Conservation (phyloP, 2,329 filamentous ascomycete genomes). For the Ophidiomyces ophidiicola region DNA sequence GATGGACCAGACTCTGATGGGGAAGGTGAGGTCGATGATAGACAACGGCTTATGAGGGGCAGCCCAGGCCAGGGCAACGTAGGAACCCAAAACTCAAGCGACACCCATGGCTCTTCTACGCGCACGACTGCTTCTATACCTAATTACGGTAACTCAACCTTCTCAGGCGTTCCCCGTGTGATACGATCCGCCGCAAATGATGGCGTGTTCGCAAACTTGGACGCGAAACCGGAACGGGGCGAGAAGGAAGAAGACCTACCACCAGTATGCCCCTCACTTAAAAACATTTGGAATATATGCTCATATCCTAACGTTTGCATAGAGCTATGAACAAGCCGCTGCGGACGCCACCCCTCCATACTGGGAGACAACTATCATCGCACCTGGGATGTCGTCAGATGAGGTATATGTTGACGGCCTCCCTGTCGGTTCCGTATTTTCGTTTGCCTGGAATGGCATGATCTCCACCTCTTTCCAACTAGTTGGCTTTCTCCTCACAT, state of each 20-base stretch:
- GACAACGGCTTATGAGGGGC: slow-evolving; percentile 72
- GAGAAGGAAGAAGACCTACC: slow-evolving; percentile 81
- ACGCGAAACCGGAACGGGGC: slow-evolving; percentile 72
- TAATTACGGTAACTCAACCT: background rate
- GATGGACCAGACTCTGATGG: slow-evolving; percentile 60
- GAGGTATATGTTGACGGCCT: slow-evolving; percentile 96
- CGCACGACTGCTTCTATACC: slow-evolving; percentile 1
- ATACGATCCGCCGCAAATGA: slow-evolving; percentile 54
- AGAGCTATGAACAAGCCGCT: slow-evolving; percentile 97
- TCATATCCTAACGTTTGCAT: slow-evolving; percentile 9
- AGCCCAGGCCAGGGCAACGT: slow-evolving; percentile 28
- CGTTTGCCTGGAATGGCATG: slow-evolving; percentile 67
- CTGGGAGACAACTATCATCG: slow-evolving; percentile 97
- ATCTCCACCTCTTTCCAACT: slow-evolving; percentile 97
- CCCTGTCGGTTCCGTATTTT: slow-evolving; percentile 76
- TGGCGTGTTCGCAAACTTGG: slow-evolving; percentile 91
- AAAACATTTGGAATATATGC: background rate
- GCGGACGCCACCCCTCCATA: slow-evolving; percentile 93
- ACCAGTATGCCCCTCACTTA: slow-evolving; percentile 75
- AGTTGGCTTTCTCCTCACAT: slow-evolving; percentile 93
- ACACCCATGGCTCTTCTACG: background rate
- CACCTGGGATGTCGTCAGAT: slow-evolving; percentile 78
- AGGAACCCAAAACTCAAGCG: background rate
- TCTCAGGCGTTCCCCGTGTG: slow-evolving; percentile 18
- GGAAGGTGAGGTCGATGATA: slow-evolving; percentile 64